Evolutionary conservation across 208 protist species (phyloP).

Genomic region (Novymonas esmeraldas): DNA sequence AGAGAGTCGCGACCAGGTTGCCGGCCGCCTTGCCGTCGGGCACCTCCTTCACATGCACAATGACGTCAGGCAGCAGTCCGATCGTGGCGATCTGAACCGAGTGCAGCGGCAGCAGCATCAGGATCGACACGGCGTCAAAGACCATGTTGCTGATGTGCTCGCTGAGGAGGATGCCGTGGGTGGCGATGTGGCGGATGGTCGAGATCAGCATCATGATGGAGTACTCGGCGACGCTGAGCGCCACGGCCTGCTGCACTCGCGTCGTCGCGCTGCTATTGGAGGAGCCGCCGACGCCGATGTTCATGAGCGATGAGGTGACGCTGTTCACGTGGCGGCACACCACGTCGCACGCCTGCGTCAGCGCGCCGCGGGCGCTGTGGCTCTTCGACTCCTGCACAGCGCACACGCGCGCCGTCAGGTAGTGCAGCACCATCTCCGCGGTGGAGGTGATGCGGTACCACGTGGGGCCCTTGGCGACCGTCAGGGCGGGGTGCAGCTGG

Average conservation of each 20-base stretch:
- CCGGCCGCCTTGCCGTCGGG: conserved; percentile 43
- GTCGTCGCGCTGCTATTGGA: conserved; percentile 33
- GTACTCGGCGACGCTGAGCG: conserved; percentile 70
- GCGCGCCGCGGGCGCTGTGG: conserved; percentile 36
- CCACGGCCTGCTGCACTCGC: conserved; percentile 57
- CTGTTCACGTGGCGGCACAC: conserved; percentile 75
- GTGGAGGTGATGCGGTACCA: conserved; percentile 82
- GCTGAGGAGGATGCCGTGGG: conserved; percentile 26
- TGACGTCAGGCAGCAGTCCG: conserved; percentile 79
- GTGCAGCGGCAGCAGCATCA: conserved; percentile 86
- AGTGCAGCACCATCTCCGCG: conserved; percentile 74
- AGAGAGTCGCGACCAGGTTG: conserved; percentile 75
- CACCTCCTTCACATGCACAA: conserved; percentile 66
- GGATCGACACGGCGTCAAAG: conserved; percentile 77
- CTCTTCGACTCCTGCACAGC: conserved; percentile 48
- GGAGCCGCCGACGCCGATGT: conserved; percentile 44
- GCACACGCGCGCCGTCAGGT: conserved; percentile 74
- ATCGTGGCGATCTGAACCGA: conserved; percentile 85
- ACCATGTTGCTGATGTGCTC: conserved; percentile 61
- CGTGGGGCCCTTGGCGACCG: conserved; percentile 45
- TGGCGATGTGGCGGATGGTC: conserved; percentile 74
- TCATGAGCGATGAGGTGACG: conserved; percentile 73
- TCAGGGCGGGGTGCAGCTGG: conserved; percentile 71
- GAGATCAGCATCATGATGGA: conserved; percentile 80
- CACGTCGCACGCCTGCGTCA: conserved; percentile 71